Percentiles rank a stretch among this genome's conserved stretches.
Conservation (phyloP, 2,329 filamentous ascomycete species). For the Parasarocladium wereldwijsianum region DNA sequence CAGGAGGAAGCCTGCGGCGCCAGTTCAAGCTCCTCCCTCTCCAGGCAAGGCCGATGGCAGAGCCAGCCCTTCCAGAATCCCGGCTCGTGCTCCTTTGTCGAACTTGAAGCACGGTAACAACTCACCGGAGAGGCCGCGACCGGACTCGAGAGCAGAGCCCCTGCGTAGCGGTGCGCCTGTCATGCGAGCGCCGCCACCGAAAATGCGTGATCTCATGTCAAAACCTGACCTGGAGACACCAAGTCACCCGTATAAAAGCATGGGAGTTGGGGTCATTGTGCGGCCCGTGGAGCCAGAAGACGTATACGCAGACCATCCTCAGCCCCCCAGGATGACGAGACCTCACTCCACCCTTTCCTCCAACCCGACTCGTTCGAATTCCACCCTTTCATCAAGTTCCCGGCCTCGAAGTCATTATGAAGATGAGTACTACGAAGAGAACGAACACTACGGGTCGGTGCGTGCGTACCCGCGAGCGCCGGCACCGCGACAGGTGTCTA, state of each 20-base stretch:
- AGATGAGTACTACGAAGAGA: conserved; percentile 11
- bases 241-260: conserved; percentile 29
- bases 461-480: conserved; percentile 18
- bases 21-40: conserved; percentile 12
- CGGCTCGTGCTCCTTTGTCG: conserved; percentile 53
- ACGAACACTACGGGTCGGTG: conserved; percentile 25
- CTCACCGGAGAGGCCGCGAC: conserved; percentile 58
- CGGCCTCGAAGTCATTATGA: conserved; percentile 11
- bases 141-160: conserved; percentile 27
- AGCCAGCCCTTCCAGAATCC: conserved; percentile 38
- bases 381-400: too few species aligned
- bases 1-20: conserved; percentile 8
- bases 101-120: conserved; percentile 59
- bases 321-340: conserved; percentile 17
- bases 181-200: conserved; percentile 65
- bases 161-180: conserved; percentile 40
- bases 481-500: conserved; percentile 45
- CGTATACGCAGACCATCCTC: conserved; percentile 57
- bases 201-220: conserved; percentile 67
- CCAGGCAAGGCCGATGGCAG: conserved; percentile 13
- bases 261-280: conserved; percentile 38
- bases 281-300: conserved; percentile 61
- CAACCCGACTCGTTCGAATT: too few species aligned
- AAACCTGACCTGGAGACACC: conserved; percentile 37
- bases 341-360: conserved; percentile 25